Percentiles rank a stretch among this genome's conserved stretches.
These are phyloP conservation scores for Salvia splendens DNA, from an alignment of 257 asterid genomes.

Conservation along the genomic window DNA sequence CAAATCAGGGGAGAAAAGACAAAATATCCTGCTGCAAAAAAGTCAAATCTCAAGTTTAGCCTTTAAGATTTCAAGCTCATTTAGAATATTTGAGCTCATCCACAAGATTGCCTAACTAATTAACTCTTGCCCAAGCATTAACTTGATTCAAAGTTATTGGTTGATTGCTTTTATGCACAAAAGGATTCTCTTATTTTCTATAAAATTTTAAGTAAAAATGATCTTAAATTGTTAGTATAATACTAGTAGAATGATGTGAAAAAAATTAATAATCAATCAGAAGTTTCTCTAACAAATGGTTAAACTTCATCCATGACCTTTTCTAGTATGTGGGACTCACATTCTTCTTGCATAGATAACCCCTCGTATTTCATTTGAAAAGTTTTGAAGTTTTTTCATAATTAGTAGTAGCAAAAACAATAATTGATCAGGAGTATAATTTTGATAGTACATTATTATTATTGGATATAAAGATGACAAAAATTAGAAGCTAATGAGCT, in stretches of 20 bases:
- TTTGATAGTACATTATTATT: neutral
- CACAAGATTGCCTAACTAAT: neutral
- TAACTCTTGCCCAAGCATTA: neutral
- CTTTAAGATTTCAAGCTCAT: slow-evolving; percentile 19
- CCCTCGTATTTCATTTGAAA: neutral
- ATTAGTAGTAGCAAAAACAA: neutral
- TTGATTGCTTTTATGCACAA: neutral
- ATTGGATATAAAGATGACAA: neutral
- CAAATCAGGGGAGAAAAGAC: neutral
- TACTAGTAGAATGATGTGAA: neutral
- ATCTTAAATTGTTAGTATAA: neutral
- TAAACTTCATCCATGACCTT: slow-evolving; percentile 20
- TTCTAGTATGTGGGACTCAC: slow-evolving; percentile 15
- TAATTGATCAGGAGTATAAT: neutral
- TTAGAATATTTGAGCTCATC: neutral
- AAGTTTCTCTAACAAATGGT: neutral
- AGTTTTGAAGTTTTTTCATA: neutral
- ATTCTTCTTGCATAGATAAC: neutral
- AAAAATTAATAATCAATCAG: neutral
- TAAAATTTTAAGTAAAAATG: neutral
- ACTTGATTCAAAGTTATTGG: neutral
- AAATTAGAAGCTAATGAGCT: neutral
- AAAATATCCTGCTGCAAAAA: slow-evolving; percentile 2
- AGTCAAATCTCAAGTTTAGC: neutral
- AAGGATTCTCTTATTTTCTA: neutral